Evolutionary conservation across 1,139 yeast genomes (phyloP), one percentile per base, ranked within the genome.

Genomic region (Candida sp.): DNA sequence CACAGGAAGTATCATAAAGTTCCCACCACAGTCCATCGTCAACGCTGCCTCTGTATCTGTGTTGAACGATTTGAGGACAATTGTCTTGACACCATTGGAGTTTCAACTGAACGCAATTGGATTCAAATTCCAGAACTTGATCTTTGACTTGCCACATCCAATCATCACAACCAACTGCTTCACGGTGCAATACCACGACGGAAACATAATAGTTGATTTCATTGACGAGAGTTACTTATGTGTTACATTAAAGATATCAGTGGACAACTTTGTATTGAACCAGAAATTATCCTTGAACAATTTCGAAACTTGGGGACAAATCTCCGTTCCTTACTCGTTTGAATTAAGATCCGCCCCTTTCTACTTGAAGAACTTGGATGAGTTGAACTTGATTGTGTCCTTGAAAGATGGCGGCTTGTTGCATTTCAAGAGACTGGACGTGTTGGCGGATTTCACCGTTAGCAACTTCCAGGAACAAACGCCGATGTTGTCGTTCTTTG

Each of bases 241-340:
- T 52, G 63, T 74, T 22, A 69, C 79, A 0, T 53, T 76, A 28
- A 59, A 63, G 28, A 52, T 77, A 12, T 59, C 60, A 22, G 55
- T 73, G 22, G 58, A 66, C n/a, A 73, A 72, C 51, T 75, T 75
- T 51, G 53, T 73, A 3, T 50, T 57, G 25, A 55, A 55, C 1
- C 47, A 58, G 12, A 51, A 52, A 25, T 67, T 77, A 48, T 51
- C 60, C 2, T 59, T 76, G 46, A 66, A 63, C 41, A 63, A 63
- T 28, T 73, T 77, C 53, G 60, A 52, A 52, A 65, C 75, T 40
- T 88, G 93, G 93, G 85, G 88, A 47, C 76, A 75, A 54, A 81
- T 84, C 35, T 78, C 89, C 3, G 81, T 83, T 34, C 96, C 96
- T 1, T 88, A 86, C 63, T 84, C 91, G 11, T 89, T 90, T 63